phyloP scores from a whole-genome alignment of 441 rosid genomes.

The Gossypium gossypioides region DNA sequence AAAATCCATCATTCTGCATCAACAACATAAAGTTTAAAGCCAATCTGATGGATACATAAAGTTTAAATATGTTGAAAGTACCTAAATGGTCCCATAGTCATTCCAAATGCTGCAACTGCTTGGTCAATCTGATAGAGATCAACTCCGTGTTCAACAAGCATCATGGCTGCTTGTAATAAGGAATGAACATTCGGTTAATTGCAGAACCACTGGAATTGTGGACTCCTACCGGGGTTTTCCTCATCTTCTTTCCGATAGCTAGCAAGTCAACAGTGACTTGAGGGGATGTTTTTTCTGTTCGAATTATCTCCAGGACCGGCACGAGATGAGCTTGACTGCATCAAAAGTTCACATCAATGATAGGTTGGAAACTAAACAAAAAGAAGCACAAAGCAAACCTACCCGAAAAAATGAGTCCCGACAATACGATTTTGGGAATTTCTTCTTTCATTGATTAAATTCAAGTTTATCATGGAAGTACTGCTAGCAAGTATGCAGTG shows the following conservation, averaged over 20 bases:
- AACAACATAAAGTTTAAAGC: neutral
- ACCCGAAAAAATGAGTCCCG: conserved; percentile 9
- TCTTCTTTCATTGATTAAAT: neutral
- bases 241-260: conserved; percentile 7
- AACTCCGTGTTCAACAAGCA: conserved; percentile 8
- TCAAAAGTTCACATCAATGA: neutral
- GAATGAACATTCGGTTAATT: conserved; percentile 1
- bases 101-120: conserved; percentile 4
- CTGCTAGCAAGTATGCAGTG: conserved; percentile 7
- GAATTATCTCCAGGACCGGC: conserved; percentile 5
- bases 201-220: neutral
- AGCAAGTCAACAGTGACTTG: conserved; percentile 4
- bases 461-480: conserved; percentile 6
- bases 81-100: conserved; percentile 9
- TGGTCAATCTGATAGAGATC: conserved; percentile 9
- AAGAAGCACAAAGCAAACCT: neutral
- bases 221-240: neutral
- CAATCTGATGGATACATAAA: neutral
- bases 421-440: neutral
- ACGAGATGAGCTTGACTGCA: conserved; percentile 11
- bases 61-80: neutral
- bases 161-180: conserved; percentile 1
- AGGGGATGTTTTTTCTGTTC: conserved; percentile 8
- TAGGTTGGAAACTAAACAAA: neutral
- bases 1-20: conserved; percentile 4